Base-by-base conservation (phyloP, 2,329 filamentous ascomycete genomes). In the Aureobasidium sp. region DNA sequence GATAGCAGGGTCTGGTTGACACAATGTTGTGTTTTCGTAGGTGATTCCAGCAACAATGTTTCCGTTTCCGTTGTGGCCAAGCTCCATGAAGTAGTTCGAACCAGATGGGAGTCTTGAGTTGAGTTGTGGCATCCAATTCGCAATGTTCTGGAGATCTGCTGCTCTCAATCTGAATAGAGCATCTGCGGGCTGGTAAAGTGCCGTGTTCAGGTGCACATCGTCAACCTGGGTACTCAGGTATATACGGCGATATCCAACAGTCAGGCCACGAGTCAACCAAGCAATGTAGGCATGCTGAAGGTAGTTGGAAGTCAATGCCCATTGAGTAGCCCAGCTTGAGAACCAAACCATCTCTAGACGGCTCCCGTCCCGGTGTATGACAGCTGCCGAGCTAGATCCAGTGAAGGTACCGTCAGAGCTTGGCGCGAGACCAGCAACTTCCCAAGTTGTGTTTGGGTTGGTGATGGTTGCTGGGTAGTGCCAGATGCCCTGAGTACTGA, bases 261-360 rank as follows among this genome's bases (percentile, higher is more conserved):
- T 82, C 9, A 86, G 70, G 41, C 84, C 84, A 64, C 82, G 78
- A 5, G 84, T 86, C 37, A 84, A 70, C 84, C 83, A 87, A 66
- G 80, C 80, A 64, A 87, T 85, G 78, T 81, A 85, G 12, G 83
- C 77, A 71, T 87, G 84, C 71, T 86, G 83, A 53, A 85, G 70
- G 67, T 79, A 84, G 70, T 79, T 84, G 67, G 81, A 83, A 2
- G 82, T 79, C 15, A 78, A 74, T 57, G 78, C 77, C 80, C 80
- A 82, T 49, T 75, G 74, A 7, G 79, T 76, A 51, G 79, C 79
- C 65, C 82, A 84, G 17, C 75, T 73, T 59, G 81, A 79, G 73
- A 86, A 86, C 74, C 82, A 86, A 3, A 79, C 83, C 81, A 86
- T 84, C 71, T 86, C 83, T 72, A 86, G 77, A 64, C 84, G 78